phyloP scores from a whole-genome alignment of 805 yeast species.

The Wickerhamiella kurtzmanii region DNA sequence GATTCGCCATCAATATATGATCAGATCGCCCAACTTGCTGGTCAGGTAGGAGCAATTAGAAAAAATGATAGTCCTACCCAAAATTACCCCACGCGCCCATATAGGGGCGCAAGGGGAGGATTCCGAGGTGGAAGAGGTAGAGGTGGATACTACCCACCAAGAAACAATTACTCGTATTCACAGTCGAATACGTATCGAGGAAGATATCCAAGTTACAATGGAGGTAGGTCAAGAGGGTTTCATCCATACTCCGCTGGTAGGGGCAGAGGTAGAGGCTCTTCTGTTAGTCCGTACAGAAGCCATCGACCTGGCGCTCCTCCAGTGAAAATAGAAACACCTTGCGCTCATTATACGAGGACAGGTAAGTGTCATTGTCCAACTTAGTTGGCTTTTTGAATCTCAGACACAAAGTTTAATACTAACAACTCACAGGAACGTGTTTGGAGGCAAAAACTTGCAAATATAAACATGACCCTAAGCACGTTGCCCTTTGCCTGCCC shows the following conservation, averaged over 20 bases:
- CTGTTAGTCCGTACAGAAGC: background rate
- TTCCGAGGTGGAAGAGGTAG: constrained; percentile 1
- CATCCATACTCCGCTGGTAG: background rate
- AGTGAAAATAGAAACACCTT: background rate
- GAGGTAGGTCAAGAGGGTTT: no score
- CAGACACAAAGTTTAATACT: background rate
- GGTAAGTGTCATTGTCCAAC: background rate
- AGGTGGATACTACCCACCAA: constrained; percentile 1
- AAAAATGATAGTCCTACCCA: background rate
- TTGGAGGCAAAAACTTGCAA: constrained; percentile 38
- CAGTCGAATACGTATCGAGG: background rate
- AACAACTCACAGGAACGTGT: constrained; percentile 35
- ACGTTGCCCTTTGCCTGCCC: constrained; percentile 42
- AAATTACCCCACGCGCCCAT: background rate
- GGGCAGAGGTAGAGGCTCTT: background rate
- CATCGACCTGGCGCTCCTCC: background rate
- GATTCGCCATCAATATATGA: constrained; percentile 1
- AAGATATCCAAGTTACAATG: background rate
- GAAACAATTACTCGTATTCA: no score
- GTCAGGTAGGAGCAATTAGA: constrained; percentile 6
- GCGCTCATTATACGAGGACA: constrained; percentile 1
- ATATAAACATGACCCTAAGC: constrained; percentile 38
- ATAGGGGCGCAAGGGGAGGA: constrained; percentile 1
- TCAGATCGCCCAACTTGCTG: constrained; percentile 11
- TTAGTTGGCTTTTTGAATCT: background rate